Evolutionary conservation across 2,329 filamentous ascomycete genomes (phyloP), one percentile per base, ranked within the genome.

Genomic region (Fusarium avenaceum): DNA sequence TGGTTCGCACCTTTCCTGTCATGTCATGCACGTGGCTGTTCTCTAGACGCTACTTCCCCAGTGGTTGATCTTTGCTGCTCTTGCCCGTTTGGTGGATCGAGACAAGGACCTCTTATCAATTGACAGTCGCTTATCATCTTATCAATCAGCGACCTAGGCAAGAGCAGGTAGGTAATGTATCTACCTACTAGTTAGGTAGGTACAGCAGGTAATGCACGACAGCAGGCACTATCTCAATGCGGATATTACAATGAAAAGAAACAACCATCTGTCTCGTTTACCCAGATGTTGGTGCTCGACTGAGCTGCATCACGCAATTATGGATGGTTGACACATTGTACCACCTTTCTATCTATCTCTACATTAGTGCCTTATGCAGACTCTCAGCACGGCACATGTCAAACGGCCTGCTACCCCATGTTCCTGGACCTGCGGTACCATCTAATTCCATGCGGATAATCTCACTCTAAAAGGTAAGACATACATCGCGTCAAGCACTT

Each of bases 11-110:
- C 33, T 22, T 38, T 46, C 22, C 39, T 66, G 26, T 43, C 33
- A 55, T 59, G 42, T 39, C 33, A 55, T 59, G 42, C 64, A 69
- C 48, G 35, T 62, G 48, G 56, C 35, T 45, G 28, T 19, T 35
- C 7, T 35, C 39, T 58, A 47, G 39, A 20, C 42, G 28, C 33
- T 44, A 9, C 42, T 52, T 52, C 54, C 39, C 43, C 46, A 53
- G 32, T 33, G 33, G 63, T 49, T 45, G 50, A 63, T 63, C 50
- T 51, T 63, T 57, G 61, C 48, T 64, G 33, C 24, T 54, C 42
- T 58, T 39, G 30, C n/a, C 8, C 39, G 40, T 49, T 49, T 35
- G 55, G 48, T 58, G 57, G 57, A 49, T 46, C 44, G 22, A 39
- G 19, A 32, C 19, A 32, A 24, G 42, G 26, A 33, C 54, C 35